Evolutionary conservation across 768 basidiomycete species (phyloP).

Genomic region (Ramaria rubella): DNA sequence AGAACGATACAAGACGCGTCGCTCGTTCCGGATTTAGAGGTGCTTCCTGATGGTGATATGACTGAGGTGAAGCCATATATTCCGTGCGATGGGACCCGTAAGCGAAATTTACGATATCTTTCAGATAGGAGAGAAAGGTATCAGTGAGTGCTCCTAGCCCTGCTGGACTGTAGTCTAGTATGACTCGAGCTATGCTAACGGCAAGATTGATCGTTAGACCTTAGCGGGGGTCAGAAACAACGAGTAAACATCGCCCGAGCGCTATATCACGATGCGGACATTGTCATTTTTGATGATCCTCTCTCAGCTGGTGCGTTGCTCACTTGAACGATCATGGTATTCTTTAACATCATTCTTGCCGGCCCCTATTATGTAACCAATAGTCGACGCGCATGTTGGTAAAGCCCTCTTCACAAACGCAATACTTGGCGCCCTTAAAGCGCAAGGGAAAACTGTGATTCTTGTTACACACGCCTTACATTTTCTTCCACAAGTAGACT

Average conservation of each 20-base stretch:
- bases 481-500: slow-evolving; percentile 45
- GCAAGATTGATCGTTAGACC: slow-evolving; percentile 20
- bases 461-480: slow-evolving; percentile 53
- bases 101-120: not conserved
- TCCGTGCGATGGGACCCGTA: not conserved
- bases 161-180: not conserved
- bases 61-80: slow-evolving; percentile 46
- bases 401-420: slow-evolving; percentile 60
- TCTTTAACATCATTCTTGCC: slow-evolving; percentile 9
- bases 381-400: slow-evolving; percentile 75
- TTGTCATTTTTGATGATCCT: slow-evolving; percentile 59
- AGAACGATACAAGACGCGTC: slow-evolving; percentile 49
- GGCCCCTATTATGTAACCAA: too few species aligned
- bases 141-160: too few species aligned
- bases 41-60: slow-evolving; percentile 62
- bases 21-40: slow-evolving; percentile 55
- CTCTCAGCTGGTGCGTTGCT: slow-evolving; percentile 47
- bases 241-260: slow-evolving; percentile 69
- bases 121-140: slow-evolving; percentile 67
- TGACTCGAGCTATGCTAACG: not conserved
- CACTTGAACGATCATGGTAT: not conserved
- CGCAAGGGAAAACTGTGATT: slow-evolving; percentile 43
- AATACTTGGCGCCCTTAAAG: slow-evolving; percentile 42
- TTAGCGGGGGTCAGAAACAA: slow-evolving; percentile 58
- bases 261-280: slow-evolving; percentile 57